Percentiles rank a stretch among this genome's conserved stretches.
These are phyloP conservation scores for Penicillium sp. DNA, from an alignment of 2,329 filamentous ascomycete genomes.

Conservation along the genomic window DNA sequence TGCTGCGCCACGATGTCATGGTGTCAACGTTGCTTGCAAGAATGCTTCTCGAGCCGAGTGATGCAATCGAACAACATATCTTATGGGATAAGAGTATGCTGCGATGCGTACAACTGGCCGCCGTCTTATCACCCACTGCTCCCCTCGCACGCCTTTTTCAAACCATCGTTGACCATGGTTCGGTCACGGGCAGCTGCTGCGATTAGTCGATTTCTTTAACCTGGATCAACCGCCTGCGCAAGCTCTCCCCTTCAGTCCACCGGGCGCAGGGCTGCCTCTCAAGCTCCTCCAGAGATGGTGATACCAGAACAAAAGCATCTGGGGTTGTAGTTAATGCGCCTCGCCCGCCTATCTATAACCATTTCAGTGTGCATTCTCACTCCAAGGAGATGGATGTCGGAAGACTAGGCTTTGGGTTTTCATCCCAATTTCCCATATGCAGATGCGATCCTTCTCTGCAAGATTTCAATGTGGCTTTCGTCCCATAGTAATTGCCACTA, in stretches of 20 bases:
- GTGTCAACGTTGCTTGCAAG: neutral
- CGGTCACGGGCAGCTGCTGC: conserved; percentile 62
- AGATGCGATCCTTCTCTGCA: conserved; percentile 66
- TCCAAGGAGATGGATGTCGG: too few species aligned
- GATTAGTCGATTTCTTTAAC: conserved; percentile 71
- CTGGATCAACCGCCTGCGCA: conserved; percentile 67
- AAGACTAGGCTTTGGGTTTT: too few species aligned
- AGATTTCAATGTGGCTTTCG: conserved; percentile 72
- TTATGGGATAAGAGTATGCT: too few species aligned
- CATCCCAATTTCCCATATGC: conserved; percentile 95
- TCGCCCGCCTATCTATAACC: conserved; percentile 93
- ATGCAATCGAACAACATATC: too few species aligned
- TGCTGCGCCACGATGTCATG: neutral
- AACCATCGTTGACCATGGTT: conserved; percentile 64
- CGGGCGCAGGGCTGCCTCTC: conserved; percentile 71
- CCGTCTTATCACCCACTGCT: conserved; percentile 48
- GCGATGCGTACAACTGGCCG: conserved; percentile 32
- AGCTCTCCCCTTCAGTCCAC: conserved; percentile 74
- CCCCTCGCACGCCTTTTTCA: conserved; percentile 56
- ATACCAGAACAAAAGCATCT: conserved; percentile 82
- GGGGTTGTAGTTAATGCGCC: conserved; percentile 68
- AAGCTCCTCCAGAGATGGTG: conserved; percentile 70
- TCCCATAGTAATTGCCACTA: conserved; percentile 82
- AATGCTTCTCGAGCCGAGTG: too few species aligned
- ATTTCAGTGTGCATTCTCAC: too few species aligned